Conservation (phyloP, 1,139 yeast species). For the Kazachstania sp. region DNA sequence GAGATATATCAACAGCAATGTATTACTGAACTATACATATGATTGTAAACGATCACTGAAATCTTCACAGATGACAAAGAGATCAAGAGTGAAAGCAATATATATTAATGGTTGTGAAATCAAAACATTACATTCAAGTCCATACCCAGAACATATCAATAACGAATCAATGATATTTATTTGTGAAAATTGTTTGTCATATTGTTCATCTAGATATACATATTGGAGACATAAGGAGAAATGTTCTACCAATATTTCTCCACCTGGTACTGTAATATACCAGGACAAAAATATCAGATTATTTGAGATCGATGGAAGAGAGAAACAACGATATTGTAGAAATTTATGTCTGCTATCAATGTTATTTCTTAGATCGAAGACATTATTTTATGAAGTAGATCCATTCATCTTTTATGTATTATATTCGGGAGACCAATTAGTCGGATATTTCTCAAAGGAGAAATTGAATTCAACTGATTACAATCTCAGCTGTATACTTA, state of each 20-base stretch:
- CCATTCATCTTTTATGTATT: constrained; percentile 85
- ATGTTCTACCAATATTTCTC: constrained; percentile 35
- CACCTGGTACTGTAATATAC: constrained; percentile 86
- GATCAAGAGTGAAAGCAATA: constrained; percentile 39
- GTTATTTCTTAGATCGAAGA: constrained; percentile 79
- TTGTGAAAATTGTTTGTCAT: constrained; percentile 81
- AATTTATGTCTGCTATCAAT: constrained; percentile 84
- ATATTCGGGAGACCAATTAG: constrained; percentile 67
- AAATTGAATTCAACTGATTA: constrained; percentile 66
- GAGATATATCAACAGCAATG: constrained; percentile 21
- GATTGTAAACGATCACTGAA: background rate
- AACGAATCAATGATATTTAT: constrained; percentile 54
- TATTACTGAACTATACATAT: background rate
- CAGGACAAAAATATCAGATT: constrained; percentile 59
- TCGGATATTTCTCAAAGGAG: constrained; percentile 91
- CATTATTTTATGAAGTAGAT: constrained; percentile 88
- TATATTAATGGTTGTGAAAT: constrained; percentile 67
- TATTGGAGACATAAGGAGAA: constrained; percentile 64
- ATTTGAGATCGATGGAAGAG: constrained; percentile 91
- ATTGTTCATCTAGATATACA: constrained; percentile 63
- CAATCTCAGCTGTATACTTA: constrained; percentile 83
- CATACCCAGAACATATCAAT: constrained; percentile 84
- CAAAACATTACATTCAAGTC: constrained; percentile 88
- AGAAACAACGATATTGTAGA: constrained; percentile 75
- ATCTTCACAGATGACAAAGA: background rate